Percentiles rank a stretch among this genome's conserved stretches.
Conservation (phyloP, 495 filamentous ascomycete genomes). For the Aspergillus taichungensis region DNA sequence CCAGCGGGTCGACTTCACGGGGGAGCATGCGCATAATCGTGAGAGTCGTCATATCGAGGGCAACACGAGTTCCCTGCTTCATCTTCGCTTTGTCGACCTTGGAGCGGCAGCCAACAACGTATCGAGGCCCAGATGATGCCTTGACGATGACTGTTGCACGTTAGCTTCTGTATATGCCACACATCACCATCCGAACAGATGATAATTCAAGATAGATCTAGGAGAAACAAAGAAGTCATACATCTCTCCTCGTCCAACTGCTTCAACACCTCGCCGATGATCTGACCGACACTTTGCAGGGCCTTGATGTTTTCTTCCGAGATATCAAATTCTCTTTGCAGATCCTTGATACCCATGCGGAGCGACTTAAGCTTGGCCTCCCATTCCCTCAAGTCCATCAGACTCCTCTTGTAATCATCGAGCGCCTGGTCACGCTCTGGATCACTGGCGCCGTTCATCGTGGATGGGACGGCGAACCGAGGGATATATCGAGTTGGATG, state of each 20-base stretch:
- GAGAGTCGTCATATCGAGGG: slow-evolving; percentile 98
- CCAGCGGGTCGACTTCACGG: slow-evolving; percentile 94
- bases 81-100: slow-evolving; percentile 96
- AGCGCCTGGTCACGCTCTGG: slow-evolving; percentile 75
- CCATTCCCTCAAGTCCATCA: slow-evolving; percentile 96
- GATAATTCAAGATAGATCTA: neutral
- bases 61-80: slow-evolving; percentile 96
- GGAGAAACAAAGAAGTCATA: slow-evolving; percentile 26
- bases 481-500: neutral
- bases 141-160: slow-evolving; percentile 58
- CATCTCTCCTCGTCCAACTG: slow-evolving; percentile 99
- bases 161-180: slow-evolving; percentile 7
- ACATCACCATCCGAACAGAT: neutral
- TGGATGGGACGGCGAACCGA: slow-evolving; percentile 5
- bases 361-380: slow-evolving; percentile 92
- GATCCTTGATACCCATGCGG: slow-evolving; percentile 85
- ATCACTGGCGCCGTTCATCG: slow-evolving; percentile 43
- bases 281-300: slow-evolving; percentile 96
- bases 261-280: slow-evolving; percentile 98
- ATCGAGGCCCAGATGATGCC: slow-evolving; percentile 93
- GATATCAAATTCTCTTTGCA: slow-evolving; percentile 90
- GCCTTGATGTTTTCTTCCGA: slow-evolving; percentile 99
- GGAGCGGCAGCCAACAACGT: slow-evolving; percentile 96
- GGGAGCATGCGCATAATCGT: slow-evolving; percentile 99
- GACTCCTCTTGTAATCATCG: slow-evolving; percentile 81